Base-by-base conservation (phyloP, 345 rosid species). In the Melaleuca alternifolia region DNA sequence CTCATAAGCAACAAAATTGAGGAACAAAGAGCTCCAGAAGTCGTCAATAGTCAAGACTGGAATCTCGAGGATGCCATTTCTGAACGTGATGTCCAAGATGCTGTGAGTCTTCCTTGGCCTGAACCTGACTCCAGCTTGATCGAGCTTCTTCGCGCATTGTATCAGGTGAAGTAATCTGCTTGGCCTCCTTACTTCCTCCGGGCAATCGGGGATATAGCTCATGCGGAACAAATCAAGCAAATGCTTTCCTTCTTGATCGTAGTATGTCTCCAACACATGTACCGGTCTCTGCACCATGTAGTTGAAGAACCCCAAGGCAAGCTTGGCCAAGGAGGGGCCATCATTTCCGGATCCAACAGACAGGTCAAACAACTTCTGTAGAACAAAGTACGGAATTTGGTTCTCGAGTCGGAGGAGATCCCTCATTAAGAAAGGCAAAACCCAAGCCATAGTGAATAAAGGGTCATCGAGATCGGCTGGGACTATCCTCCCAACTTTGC, bases 301-400 rank as follows among this genome's bases (percentile, higher is more conserved):
- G 90, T 93, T 94, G 88, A 96, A 96, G 91, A 96, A 95, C n/a
- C 82, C 86, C 50, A 96, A 86, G 16, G 94, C 96, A 26, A 96
- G 89, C 50, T 86, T 57, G 10, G 90, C 86, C 84, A 96, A 91
- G 83, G 75, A 57, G 87, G 91, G 90, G 77, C 13, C 93, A 84
- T 21, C 86, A 83, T 20, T 87, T 87, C 26, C 52, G 9, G 90
- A 85, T 86, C 85, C 85, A 85, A 86, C 84, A 10, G 96, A 89
- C 50, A 92, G 87, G 23, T 94, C 89, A 84, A 90, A 96, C 81
- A 95, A 87, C 52, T 89, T 8, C 89, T 94, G 92, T 18, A 96
- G 95, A 84, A 96, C 87, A 54, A 93, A 95, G 76, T 90, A 94
- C 1, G 96, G 99, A 51, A 96, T 91, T 79, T 96, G 98, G 87